Base-by-base conservation (phyloP, 2,329 filamentous ascomycete species). In the Diaporthe sp. region DNA sequence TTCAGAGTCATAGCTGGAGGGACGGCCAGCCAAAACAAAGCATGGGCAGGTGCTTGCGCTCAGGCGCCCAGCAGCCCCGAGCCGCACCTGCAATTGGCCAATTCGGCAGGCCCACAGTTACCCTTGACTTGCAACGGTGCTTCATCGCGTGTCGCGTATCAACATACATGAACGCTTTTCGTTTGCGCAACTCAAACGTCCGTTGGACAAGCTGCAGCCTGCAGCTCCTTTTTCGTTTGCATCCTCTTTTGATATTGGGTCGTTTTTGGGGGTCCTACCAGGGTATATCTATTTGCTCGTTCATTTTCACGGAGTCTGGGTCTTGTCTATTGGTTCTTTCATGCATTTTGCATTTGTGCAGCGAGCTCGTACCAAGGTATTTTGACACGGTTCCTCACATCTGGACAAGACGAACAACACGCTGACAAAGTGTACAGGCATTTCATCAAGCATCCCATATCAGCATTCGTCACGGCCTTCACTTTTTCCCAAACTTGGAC, bases 251-350 rank as follows among this genome's bases (percentile, higher is more conserved):
- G 46, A 6, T 28, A 3, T 22, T 19, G n/a, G 19, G 2, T 55
- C 5, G 4, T 42, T 42, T 39, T 31, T n/a, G 55, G 65, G 12
- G 37, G 3, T 34, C 15, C 6, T 25, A 31, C 10, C 15, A 28
- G 34, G 49, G 17, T 19, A 55, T 8, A 22, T 13, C 31, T 15
- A 22, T 39, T 28, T 25, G 2, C 19, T 60, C 13, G 25, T 53
- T 68, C 13, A 37, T 39, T 68, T 25, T 25, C 13, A 39, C 7
- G 49, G 65, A 42, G 65, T 70, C n/a, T 70, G 34, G 46, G 65
- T 68, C 46, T 55, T 68, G 39, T 19, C 2, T 42, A 22, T 53
- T 15, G 31, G 31, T 53, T 9, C 31, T 10, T 28, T 39, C 34
- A 53, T 39, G 65, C 49, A 25, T n/a, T 53, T 70, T 55, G 65